These are phyloP conservation scores for Nematocida major DNA, from an alignment of 371 early-diverging fungal species.

Conservation along the genomic window DNA sequence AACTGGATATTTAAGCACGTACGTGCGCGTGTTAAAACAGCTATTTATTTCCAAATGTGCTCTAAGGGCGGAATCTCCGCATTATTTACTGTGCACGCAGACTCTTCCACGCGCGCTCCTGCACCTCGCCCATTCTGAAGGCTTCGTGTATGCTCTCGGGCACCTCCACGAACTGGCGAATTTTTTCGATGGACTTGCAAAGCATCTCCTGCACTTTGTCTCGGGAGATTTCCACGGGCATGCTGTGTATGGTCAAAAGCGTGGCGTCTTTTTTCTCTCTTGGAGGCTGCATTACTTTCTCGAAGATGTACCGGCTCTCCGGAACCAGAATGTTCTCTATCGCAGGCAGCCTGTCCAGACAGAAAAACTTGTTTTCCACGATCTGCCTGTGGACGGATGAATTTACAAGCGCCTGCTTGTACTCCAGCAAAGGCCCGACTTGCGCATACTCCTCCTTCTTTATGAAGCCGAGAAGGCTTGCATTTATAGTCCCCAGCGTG, in stretches of 20 bases:
- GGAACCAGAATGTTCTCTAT: background rate
- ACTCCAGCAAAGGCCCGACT: background rate
- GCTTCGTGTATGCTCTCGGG: no score
- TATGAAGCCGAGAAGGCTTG: background rate
- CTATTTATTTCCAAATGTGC: no score
- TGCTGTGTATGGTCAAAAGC: background rate
- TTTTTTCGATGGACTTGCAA: no score
- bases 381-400: slow-evolving; percentile 24
- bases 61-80: no score
- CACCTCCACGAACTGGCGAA: no score
- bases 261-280: background rate
- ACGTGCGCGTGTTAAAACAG: no score
- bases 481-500: background rate
- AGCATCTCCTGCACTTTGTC: no score
- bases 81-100: no score
- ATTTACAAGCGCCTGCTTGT: slow-evolving; percentile 8
- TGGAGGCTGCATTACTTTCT: background rate
- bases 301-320: background rate
- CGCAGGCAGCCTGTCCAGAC: background rate
- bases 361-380: background rate
- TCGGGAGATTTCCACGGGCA: background rate
- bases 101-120: no score
- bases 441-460: background rate
- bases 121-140: no score
- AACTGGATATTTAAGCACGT: no score